Conservation (phyloP, 371 early-diverging fungal genomes). For the Synchytrium microbalum region DNA sequence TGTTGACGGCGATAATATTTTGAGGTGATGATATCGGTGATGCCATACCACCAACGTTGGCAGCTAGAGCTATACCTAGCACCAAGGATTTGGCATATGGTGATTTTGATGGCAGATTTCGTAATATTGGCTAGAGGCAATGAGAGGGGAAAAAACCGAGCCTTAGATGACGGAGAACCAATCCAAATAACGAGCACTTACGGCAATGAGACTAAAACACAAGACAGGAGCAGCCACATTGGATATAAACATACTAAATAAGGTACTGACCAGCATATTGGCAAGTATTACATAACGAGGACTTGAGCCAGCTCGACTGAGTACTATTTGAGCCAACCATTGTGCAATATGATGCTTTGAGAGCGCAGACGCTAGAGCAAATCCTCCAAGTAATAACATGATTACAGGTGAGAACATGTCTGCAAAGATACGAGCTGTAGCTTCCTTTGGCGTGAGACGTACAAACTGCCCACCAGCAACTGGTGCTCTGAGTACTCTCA, state of each 20-base stretch:
- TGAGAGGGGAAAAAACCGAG: too few relatives aligned
- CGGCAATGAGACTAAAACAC: constrained; percentile 88
- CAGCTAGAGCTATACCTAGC: constrained; percentile 87
- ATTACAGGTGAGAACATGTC: constrained; percentile 94
- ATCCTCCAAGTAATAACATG: constrained; percentile 93
- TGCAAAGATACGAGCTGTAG: constrained; percentile 72
- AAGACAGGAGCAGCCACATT: constrained; percentile 97
- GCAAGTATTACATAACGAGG: constrained; percentile 78
- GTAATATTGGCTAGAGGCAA: constrained; percentile 56
- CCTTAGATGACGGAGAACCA: constrained; percentile 1
- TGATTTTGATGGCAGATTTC: constrained; percentile 58
- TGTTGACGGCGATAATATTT: constrained; percentile 52
- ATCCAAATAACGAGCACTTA: constrained; percentile 21
- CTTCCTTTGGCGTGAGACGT: constrained; percentile 52
- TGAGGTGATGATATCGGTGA: constrained; percentile 97
- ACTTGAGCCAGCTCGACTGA: constrained; percentile 80
- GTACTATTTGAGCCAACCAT: constrained; percentile 73
- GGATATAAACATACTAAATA: constrained; percentile 94
- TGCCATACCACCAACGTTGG: constrained; percentile 94
- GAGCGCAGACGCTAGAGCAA: constrained; percentile 87
- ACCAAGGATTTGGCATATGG: constrained; percentile 78
- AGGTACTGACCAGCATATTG: constrained; percentile 89
- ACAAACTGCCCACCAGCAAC: constrained; percentile 18
- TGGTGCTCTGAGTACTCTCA: constrained; percentile 70
- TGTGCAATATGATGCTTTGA: constrained; percentile 91